A percentile compares a stretch with the other conserved stretches of the same genome.
These are phyloP conservation scores for Podospora australis DNA, from an alignment of 495 filamentous ascomycete species.

Conservation along the genomic window DNA sequence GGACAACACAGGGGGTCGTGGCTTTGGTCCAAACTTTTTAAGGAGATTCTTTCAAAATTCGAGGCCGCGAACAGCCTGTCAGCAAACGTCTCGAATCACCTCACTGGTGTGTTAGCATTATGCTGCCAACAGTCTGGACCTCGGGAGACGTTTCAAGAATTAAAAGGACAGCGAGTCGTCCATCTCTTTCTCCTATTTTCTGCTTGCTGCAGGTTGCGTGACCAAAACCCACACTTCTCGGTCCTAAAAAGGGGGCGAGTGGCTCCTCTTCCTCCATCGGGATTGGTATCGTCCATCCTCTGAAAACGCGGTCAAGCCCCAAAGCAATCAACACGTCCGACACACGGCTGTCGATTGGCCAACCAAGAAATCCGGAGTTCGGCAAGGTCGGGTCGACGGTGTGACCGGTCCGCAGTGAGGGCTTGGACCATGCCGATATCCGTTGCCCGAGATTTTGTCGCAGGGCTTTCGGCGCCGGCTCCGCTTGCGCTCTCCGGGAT, in stretches of 20 bases:
- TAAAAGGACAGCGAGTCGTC: neutral
- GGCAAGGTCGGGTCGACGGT: neutral
- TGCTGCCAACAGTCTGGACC: neutral
- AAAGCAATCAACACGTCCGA: no score
- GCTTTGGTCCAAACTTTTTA: no score
- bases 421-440: no score
- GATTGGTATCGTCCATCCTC: neutral
- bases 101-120: no score
- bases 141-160: neutral
- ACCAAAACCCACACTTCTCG: slow-evolving; percentile 1
- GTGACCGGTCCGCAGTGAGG: neutral
- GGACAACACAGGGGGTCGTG: neutral
- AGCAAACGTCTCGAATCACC: neutral
- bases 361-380: neutral
- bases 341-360: neutral
- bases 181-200: no score
- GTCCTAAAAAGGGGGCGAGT: neutral
- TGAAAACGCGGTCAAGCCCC: neutral
- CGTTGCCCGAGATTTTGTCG: no score
- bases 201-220: slow-evolving; percentile 2
- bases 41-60: neutral
- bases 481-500: no score
- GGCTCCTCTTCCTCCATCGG: neutral
- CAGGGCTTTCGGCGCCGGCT: no score
- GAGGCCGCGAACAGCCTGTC: neutral